phyloP scores from a whole-genome alignment of 345 rosid genomes.

The Arabidopsis suecica region DNA sequence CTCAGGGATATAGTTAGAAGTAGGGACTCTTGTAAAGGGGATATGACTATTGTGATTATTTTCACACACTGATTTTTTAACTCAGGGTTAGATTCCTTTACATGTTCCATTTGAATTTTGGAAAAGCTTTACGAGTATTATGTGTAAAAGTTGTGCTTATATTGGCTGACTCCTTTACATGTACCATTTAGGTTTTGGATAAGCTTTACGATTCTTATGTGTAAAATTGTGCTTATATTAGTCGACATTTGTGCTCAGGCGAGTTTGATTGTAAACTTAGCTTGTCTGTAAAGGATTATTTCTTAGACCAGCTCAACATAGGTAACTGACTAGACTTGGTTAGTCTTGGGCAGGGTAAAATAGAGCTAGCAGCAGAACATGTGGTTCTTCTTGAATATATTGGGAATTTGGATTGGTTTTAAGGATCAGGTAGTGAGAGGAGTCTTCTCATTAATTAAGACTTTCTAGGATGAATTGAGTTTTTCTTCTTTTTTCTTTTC shows the following conservation, averaged over 20 bases:
- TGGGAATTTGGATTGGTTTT: background rate
- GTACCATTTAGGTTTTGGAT: constrained; percentile 2
- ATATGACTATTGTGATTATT: background rate
- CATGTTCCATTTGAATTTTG: background rate
- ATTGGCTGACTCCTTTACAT: constrained; percentile 1
- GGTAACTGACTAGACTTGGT: background rate
- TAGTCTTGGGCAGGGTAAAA: background rate
- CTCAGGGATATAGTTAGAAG: background rate
- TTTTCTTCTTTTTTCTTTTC: background rate
- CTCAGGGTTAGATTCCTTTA: background rate
- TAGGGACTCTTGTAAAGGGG: background rate
- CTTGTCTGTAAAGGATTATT: background rate
- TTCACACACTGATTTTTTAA: background rate
- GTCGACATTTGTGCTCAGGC: constrained; percentile 6
- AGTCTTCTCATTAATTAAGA: constrained; percentile 2
- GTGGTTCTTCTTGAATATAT: constrained; percentile 9
- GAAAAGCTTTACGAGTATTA: constrained; percentile 3
- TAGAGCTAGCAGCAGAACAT: constrained; percentile 22
- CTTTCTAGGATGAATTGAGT: constrained; percentile 20
- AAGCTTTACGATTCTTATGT: constrained; percentile 2
- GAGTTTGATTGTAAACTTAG: constrained; percentile 1
- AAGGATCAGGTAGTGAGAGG: background rate
- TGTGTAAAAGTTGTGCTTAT: background rate
- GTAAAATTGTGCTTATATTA: background rate
- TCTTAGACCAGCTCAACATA: constrained; percentile 8